Evolutionary conservation across 345 rosid species (phyloP).

Genomic region (Lenwebbia sp.): DNA sequence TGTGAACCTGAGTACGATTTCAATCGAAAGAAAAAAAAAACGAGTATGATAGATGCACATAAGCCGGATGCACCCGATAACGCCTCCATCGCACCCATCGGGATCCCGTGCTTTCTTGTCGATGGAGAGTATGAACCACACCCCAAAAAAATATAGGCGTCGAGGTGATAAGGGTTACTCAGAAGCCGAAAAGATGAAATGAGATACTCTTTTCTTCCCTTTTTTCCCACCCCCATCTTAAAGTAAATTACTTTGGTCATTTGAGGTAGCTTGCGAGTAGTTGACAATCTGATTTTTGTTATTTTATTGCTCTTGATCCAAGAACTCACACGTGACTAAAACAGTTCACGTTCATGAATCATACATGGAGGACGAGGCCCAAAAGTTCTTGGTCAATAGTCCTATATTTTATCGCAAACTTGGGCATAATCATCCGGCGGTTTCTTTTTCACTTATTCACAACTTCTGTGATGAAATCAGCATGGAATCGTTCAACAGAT

Average conservation of each 20-base stretch:
- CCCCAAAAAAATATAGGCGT: background rate
- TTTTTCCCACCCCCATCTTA: background rate
- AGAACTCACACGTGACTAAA: background rate
- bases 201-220: background rate
- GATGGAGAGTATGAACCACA: too few species aligned
- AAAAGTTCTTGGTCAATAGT: background rate
- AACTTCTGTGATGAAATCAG: background rate
- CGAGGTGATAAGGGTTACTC: background rate
- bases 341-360: background rate
- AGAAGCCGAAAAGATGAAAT: background rate
- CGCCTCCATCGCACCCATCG: background rate
- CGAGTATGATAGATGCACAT: background rate
- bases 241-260: background rate
- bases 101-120: too few species aligned
- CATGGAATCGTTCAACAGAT: rapidly evolving
- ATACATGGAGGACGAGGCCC: background rate
- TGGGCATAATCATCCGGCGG: background rate
- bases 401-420: background rate
- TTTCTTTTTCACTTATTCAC: background rate
- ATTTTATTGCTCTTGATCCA: background rate
- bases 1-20: background rate
- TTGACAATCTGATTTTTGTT: background rate
- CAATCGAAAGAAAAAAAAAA: too few species aligned
- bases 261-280: background rate
- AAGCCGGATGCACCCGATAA: background rate